Percentiles rank a stretch among this genome's conserved stretches.
These are phyloP conservation scores for Patellifolia procumbens DNA, from an alignment of 179 eudicot genomes.

Conservation along the genomic window DNA sequence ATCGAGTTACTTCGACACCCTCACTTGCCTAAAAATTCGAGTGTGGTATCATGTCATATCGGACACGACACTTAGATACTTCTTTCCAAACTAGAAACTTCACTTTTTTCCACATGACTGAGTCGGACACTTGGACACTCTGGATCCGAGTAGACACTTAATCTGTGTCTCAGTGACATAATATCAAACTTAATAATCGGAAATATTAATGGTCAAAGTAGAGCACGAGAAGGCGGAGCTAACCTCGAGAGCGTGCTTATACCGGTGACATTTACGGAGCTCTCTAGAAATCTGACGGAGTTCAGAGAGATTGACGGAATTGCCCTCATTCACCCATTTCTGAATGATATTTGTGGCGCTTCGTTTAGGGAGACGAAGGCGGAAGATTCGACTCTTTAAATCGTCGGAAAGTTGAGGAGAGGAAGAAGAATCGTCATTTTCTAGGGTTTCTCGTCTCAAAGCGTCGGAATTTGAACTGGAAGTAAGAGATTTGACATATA, in stretches of 20 bases:
- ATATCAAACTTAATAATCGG: no score
- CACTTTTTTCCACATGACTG: no score
- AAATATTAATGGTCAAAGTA: neutral
- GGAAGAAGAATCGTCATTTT: conserved; percentile 14
- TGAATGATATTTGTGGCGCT: conserved; percentile 69
- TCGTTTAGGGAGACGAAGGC: conserved; percentile 81
- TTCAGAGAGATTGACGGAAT: conserved; percentile 46
- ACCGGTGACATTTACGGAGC: conserved; percentile 61
- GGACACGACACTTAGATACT: no score
- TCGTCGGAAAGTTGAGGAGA: conserved; percentile 38
- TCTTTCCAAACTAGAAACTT: no score
- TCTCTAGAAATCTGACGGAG: conserved; percentile 66
- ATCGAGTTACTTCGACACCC: no score
- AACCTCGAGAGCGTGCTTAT: conserved; percentile 95
- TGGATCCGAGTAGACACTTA: no score
- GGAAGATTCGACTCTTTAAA: conserved; percentile 69
- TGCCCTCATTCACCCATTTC: conserved; percentile 75
- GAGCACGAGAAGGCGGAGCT: neutral
- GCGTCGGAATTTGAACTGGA: conserved; percentile 30
- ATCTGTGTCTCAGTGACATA: no score
- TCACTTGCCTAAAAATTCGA: no score
- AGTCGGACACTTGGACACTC: no score
- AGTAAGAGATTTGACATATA: conserved; percentile 9
- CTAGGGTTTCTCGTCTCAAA: conserved; percentile 29
- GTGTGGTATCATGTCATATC: no score